A percentile compares a stretch with the other conserved stretches of the same genome.
These are phyloP conservation scores for Garcia nutans DNA, from an alignment of 345 rosid species.

Conservation along the genomic window DNA sequence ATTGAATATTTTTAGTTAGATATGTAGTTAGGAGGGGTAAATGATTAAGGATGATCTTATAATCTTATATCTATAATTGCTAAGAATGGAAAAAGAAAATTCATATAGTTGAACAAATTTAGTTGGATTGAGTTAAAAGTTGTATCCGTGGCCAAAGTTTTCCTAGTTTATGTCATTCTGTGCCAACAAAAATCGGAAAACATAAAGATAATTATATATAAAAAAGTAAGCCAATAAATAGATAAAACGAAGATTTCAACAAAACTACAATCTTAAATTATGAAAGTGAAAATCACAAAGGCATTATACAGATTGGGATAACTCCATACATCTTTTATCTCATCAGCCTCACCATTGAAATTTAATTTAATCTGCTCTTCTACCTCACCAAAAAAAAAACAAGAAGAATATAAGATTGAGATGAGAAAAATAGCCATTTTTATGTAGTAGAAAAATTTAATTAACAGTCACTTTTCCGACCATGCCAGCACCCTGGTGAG, in stretches of 20 bases:
- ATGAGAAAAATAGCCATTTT: too few relatives aligned
- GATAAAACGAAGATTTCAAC: too few relatives aligned
- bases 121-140: too few relatives aligned
- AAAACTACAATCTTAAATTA: slow-evolving; percentile 1
- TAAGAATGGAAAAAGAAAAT: too few relatives aligned
- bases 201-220: background rate
- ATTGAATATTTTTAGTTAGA: too few relatives aligned
- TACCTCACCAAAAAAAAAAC: slow-evolving; percentile 8
- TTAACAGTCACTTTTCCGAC: slow-evolving; percentile 79
- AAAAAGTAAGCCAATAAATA: background rate
- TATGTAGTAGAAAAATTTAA: slow-evolving; percentile 23
- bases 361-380: slow-evolving; percentile 17
- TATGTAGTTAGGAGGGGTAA: too few relatives aligned
- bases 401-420: background rate
- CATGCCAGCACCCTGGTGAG: slow-evolving; percentile 98
- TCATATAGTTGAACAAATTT: too few relatives aligned
- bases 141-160: too few relatives aligned
- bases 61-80: too few relatives aligned
- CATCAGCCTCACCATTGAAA: background rate
- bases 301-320: slow-evolving; percentile 13
- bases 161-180: too few relatives aligned
- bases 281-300: slow-evolving; percentile 17
- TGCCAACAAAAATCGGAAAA: too few relatives aligned
- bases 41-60: too few relatives aligned
- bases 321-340: slow-evolving; percentile 2